Evolutionary conservation across 192 early-diverging fungal species (phyloP), one percentile per base, ranked within the genome.

Genomic region (Rhizophagus clarus): DNA sequence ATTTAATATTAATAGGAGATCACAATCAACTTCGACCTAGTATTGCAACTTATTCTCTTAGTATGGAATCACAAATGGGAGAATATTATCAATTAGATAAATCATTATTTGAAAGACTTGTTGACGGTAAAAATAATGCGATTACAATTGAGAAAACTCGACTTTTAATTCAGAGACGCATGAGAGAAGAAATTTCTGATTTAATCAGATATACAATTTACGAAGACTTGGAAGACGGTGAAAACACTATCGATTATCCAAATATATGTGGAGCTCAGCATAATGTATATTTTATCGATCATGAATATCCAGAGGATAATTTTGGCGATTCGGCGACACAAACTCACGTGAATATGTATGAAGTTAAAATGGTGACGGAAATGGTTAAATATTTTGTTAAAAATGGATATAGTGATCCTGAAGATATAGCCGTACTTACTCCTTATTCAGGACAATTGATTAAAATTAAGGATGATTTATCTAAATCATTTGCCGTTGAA

Each of bases 1-100:
- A 90, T 69, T 37, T 90, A 20, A 87, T 90, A 63, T 73, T 90
- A 10, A 90, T 90, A 49, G 89, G 89, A 17, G 86, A 90, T 56
- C 37, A 40, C 6, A 40, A 40, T 40, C 37, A 40, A 7, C 37
- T 40, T 40, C 37, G 37, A 6, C 37, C 37, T n/a, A 15, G 17
- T 40, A n/a, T 5, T 20, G 17, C 34, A 17, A 42, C 32, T 10
- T 70, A 70, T 42, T 42, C 32, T 42, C 40, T 70, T 10, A 86
- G 84, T 12, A 80, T 84, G 0, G 86, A 87, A 2, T 87, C 86
- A 22, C 37, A 29, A 3, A 51, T 81, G 0, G 86, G 84, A 3
- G 68, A 83, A 87, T 11, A 9, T 40, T 40, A 7, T 40, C 37
- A 40, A 40, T 40, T 40, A 7, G 6, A 40, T 8, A 40, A 40